phyloP scores from a whole-genome alignment of 352 stramenopile genomes.

The Blastocystis sp. region DNA sequence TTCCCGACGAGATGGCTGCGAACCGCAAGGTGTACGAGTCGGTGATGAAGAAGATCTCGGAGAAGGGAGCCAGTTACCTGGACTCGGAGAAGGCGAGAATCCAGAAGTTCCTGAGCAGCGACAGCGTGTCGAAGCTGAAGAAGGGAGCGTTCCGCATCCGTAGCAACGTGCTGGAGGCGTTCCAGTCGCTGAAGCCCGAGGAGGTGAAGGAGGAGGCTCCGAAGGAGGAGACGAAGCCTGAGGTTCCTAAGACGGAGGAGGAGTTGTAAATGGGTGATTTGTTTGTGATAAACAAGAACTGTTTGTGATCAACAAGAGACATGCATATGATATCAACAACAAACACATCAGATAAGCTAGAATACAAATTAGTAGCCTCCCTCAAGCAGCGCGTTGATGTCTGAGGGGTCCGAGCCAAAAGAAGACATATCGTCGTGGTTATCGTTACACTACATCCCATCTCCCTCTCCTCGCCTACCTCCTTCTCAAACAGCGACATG shows the following conservation, averaged over 20 bases:
- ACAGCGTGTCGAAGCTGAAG: conserved; percentile 36
- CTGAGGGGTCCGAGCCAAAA: neutral
- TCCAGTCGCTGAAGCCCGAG: neutral
- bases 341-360: neutral
- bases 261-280: conserved; percentile 3
- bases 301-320: no score
- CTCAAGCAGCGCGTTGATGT: neutral
- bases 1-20: neutral
- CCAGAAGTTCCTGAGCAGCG: conserved; percentile 4
- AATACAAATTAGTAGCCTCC: neutral
- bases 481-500: neutral
- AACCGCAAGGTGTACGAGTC: conserved; percentile 31
- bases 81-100: conserved; percentile 35
- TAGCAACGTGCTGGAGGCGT: conserved; percentile 36
- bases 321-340: no score
- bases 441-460: conserved; percentile 36
- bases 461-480: neutral
- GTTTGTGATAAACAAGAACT: neutral
- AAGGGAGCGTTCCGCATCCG: conserved; percentile 50
- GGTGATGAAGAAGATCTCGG: conserved; percentile 47
- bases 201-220: neutral
- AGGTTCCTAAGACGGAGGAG: neutral
- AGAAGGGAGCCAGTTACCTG: conserved; percentile 22
- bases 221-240: neutral
- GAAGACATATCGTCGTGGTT: conserved; percentile 18